Conservation (phyloP, 768 basidiomycete genomes). For the Fibroporia radiculosa region DNA sequence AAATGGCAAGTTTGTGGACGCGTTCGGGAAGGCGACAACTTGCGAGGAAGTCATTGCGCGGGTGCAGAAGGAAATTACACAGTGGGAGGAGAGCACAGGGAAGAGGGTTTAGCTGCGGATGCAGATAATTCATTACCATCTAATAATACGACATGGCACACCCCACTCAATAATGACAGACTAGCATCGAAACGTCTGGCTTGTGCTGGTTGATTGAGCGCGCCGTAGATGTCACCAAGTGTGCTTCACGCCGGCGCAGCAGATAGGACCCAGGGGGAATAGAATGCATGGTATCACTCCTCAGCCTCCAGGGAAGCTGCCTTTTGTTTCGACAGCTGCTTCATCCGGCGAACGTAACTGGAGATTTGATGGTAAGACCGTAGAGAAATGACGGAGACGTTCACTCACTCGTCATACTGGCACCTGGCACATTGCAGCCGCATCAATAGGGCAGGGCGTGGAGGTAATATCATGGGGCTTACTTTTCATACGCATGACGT, state of each 20-base stretch:
- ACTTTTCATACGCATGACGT: constrained; percentile 82
- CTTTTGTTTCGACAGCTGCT: constrained; percentile 70
- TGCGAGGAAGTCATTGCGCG: constrained; percentile 61
- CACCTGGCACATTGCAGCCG: constrained; percentile 46
- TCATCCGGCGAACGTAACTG: constrained; percentile 88
- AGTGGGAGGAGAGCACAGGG: constrained; percentile 32
- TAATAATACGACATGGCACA: not conserved
- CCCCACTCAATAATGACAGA: constrained; percentile 4
- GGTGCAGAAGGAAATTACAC: constrained; percentile 43
- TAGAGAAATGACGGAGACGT: not conserved
- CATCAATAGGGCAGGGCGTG: not conserved
- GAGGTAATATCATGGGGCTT: too few relatives aligned
- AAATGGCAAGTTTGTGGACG: constrained; percentile 87
- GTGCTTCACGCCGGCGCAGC: too few relatives aligned
- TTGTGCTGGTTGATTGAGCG: not conserved
- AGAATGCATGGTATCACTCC: constrained; percentile 13
- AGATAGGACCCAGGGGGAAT: too few relatives aligned
- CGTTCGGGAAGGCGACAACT: constrained; percentile 81
- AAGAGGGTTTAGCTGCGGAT: constrained; percentile 19
- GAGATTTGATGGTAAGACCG: not conserved
- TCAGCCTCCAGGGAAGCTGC: constrained; percentile 32
- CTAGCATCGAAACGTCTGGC: not conserved
- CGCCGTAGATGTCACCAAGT: too few relatives aligned
- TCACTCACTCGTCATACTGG: constrained; percentile 83
- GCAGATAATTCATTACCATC: not conserved